Evolutionary conservation across 352 stramenopile species (phyloP), one percentile per base, ranked within the genome.

Genomic region (Phytopythium oedochilum): DNA sequence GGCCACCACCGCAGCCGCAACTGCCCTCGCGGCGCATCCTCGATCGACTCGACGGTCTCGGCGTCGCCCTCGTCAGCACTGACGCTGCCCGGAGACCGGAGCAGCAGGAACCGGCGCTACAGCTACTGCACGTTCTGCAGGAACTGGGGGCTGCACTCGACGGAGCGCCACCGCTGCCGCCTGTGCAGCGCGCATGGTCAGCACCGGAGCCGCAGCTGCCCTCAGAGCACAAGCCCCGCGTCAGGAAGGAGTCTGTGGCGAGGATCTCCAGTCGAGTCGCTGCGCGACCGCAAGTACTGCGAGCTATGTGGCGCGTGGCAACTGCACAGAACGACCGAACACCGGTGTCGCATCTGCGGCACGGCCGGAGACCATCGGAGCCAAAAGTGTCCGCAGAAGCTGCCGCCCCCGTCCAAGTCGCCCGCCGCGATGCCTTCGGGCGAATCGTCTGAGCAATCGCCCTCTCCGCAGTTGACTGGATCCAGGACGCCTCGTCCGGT

Each of bases 281-380:
- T 68, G 5, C 60, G 71, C 18, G 77, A 76, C 7, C 73, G 64
- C 35, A 79, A 74, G 43, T 76, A 75, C 50, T 93, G 83, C 53
- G 68, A 75, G 15, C 58, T 88, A n/a, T 93, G 83, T 32, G 64
- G 65, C 29, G 58, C 70, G 1, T 74, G 73, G 57, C 61, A 76
- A 6, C 67, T 63, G 55, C 78, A 89, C 52, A 63, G 55, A n/a
- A 89, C 83, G 1, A 57, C 71, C 10, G 65, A 88, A 40, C 81
- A 93, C 42, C 68, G 73, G 3, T 93, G 83, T 60, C 75, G 80
- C 15, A 65, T 89, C 36, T 91, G 83, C 66, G 62, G 71, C 15
- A 61, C 68, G 14, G 56, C 80, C 26, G 80, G 80, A 17, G 63
- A 88, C 17, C 83, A 91, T 43, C 70, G 80, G 18, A 89, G 80